Evolutionary conservation across 2,329 filamentous ascomycete genomes (phyloP), one percentile per base, ranked within the genome.

Genomic region (Aureobasidium sp.): DNA sequence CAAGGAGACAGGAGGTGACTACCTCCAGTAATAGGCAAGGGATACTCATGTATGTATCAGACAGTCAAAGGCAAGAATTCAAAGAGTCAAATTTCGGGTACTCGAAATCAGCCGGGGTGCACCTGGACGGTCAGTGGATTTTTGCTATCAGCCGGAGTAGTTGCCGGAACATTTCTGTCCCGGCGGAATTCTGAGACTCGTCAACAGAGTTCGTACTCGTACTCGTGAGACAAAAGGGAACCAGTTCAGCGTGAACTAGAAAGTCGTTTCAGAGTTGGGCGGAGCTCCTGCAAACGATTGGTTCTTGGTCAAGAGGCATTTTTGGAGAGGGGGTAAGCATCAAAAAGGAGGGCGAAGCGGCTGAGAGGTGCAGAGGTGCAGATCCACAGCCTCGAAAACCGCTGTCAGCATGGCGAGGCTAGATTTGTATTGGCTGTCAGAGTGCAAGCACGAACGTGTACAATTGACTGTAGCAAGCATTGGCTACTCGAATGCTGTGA

Each of bases 1-100:
- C 68, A 80, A 81, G 70, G 83, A 87, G 74, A 82, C 80, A 2
- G 75, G 76, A 26, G 82, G 81, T 1, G 80, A 81, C 12, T 85
- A 85, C 70, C 68, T 85, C 66, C 68, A 72, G 67, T 74, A 67
- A 64, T n/a, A 10, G 55, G 10, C 42, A 58, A 42, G 20, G 39
- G 27, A 37, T 37, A 15, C 17, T 46, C 53, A 51, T 34, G 50
- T 59, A 37, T 48, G 36, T 48, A 27, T 52, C 29, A 34, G 53
- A n/a, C 41, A 48, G 20, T 34, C 2, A 23, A 46, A 10, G 3
- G 44, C 23, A 34, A 32, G 27, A 41, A n/a, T 15, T 26, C 39
- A 23, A 12, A 2, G 10, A 2, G 23, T 34, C 53, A 23, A 57
- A 57, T 46, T 26, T 57, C 53, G 26, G 53, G 12, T 26, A 27